Conservation (phyloP, 140 eudicot species). For the Cichorium intybus region DNA sequence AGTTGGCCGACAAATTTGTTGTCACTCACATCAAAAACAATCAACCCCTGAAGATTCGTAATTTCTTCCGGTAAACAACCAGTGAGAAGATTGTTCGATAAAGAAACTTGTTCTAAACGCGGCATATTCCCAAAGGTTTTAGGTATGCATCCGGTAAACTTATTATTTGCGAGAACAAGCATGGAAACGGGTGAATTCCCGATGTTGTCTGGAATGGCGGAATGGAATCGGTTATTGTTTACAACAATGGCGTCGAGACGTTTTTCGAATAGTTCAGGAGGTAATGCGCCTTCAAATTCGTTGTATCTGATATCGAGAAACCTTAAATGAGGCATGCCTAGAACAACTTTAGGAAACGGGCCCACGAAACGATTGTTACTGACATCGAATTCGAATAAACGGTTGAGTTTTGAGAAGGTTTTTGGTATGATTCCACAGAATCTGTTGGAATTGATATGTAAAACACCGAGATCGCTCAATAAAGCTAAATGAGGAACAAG, state of each 20-base stretch:
- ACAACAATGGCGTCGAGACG: constrained; percentile 59
- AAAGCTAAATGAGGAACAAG: constrained; percentile 57
- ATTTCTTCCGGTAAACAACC: constrained; percentile 83
- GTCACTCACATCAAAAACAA: constrained; percentile 45
- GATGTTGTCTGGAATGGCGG: constrained; percentile 55
- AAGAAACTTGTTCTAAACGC: constrained; percentile 42
- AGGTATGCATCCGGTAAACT: constrained; percentile 70
- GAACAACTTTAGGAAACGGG: constrained; percentile 48
- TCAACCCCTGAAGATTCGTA: constrained; percentile 27
- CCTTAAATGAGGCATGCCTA: constrained; percentile 36
- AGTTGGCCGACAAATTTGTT: constrained; percentile 54
- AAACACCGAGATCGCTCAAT: constrained; percentile 48
- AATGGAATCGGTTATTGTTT: constrained; percentile 61
- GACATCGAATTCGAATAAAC: constrained; percentile 62
- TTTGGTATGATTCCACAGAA: constrained; percentile 71
- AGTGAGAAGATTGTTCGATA: constrained; percentile 44
- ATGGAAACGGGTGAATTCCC: constrained; percentile 68
- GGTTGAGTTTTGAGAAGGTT: constrained; percentile 36
- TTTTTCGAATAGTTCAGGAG: constrained; percentile 51
- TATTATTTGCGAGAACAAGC: constrained; percentile 60
- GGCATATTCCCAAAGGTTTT: constrained; percentile 56
- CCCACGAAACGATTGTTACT: constrained; percentile 88
- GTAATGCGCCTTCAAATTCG: constrained; percentile 72
- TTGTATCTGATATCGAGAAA: constrained; percentile 74
- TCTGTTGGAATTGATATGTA: constrained; percentile 76